Conservation (phyloP, 2,329 filamentous ascomycete genomes). For the Acrodontium crateriforme region DNA sequence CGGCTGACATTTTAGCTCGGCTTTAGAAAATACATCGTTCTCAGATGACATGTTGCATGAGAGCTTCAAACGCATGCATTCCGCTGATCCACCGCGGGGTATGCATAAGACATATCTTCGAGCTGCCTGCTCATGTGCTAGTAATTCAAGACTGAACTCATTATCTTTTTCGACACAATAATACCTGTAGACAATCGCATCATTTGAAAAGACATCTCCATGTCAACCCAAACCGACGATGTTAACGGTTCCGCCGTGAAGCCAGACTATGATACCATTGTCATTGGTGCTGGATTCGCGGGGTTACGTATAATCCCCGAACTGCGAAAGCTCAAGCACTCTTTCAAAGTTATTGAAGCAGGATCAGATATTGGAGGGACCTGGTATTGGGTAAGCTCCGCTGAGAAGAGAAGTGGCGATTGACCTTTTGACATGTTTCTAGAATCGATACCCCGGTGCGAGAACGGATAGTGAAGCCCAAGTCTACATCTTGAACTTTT, state of each 20-base stretch:
- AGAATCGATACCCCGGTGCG: conserved; percentile 24
- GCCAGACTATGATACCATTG: conserved; percentile 3
- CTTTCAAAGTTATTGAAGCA: conserved; percentile 6
- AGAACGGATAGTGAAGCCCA: conserved; percentile 32
- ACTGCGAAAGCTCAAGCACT: conserved; percentile 2
- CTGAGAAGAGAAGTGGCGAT: background rate
- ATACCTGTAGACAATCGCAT: too few species aligned
- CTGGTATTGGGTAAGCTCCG: conserved; percentile 2
- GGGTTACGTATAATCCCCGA: conserved; percentile 1
- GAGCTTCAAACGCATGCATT: too few species aligned
- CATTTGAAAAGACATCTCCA: too few species aligned
- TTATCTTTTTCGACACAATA: too few species aligned
- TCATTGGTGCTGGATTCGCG: conserved; percentile 3
- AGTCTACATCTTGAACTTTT: conserved; percentile 31
- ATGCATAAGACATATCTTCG: too few species aligned
- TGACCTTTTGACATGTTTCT: conserved; percentile 9
- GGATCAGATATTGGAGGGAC: conserved; percentile 5
- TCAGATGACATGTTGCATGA: too few species aligned
- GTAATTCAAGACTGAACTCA: too few species aligned
- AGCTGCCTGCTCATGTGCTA: too few species aligned
- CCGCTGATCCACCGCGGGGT: too few species aligned
- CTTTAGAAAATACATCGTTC: too few species aligned
- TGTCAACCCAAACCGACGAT: conserved; percentile 1
- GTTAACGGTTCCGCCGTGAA: background rate
- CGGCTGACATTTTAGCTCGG: too few species aligned